Conservation (phyloP, 2,329 filamentous ascomycete genomes). For the Fusarium hostae region DNA sequence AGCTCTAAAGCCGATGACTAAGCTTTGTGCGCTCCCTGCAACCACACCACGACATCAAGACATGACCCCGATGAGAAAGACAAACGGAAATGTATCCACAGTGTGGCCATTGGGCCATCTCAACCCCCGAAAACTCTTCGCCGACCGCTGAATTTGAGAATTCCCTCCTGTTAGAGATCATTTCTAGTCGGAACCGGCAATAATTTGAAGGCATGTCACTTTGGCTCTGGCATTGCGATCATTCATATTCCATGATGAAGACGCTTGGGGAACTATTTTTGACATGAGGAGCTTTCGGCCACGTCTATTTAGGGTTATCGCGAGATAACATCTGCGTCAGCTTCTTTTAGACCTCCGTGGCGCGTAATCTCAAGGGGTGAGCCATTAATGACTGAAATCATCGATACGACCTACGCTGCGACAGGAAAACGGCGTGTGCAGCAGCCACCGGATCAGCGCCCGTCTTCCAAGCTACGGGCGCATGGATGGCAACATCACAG, state of each 20-base stretch:
- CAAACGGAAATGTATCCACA: slow-evolving; percentile 42
- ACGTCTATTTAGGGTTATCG: slow-evolving; percentile 21
- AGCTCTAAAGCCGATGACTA: slow-evolving; percentile 34
- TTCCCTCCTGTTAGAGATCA: slow-evolving; percentile 15
- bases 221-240: not conserved
- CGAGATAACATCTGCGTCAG: slow-evolving; percentile 24
- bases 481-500: not conserved
- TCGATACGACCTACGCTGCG: slow-evolving; percentile 19
- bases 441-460: not conserved
- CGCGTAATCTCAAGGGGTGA: slow-evolving; percentile 12
- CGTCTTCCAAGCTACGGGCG: not conserved
- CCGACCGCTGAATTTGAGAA: slow-evolving; percentile 18
- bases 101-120: slow-evolving; percentile 42
- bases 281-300: not conserved
- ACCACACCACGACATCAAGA: slow-evolving; percentile 44
- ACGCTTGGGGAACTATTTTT: not conserved
- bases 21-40: slow-evolving; percentile 29
- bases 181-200: not conserved
- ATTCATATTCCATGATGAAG: not conserved
- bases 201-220: not conserved
- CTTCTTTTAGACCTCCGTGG: slow-evolving; percentile 2
- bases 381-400: slow-evolving; percentile 8
- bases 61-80: slow-evolving; percentile 39
- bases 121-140: slow-evolving; percentile 33
- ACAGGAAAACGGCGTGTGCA: slow-evolving; percentile 13